Evolutionary conservation across 805 yeast species (phyloP).

Genomic region (Teunomyces atbi): DNA sequence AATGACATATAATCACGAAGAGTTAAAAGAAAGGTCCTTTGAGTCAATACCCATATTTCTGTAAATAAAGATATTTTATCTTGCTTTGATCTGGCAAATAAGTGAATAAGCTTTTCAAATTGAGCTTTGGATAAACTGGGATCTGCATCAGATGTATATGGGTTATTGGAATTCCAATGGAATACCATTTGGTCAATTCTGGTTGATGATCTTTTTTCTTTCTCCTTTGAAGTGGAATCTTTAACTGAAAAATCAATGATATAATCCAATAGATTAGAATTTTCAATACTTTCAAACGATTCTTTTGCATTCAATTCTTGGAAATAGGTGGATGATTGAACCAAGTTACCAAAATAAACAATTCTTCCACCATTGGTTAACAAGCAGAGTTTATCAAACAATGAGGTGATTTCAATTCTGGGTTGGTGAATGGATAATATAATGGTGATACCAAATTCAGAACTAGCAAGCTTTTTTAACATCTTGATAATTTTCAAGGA

Average conservation of each 20-base stretch:
- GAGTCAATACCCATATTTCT: conserved; percentile 19
- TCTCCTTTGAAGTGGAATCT: conserved; percentile 11
- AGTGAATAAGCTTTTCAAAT: background rate
- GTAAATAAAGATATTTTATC: conserved; percentile 17
- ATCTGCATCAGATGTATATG: background rate
- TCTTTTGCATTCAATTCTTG: conserved; percentile 4
- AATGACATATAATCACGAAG: conserved; percentile 20
- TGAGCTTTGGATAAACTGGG: background rate
- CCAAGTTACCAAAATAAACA: conserved; percentile 22
- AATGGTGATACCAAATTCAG: conserved; percentile 23
- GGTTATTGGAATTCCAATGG: conserved; percentile 7
- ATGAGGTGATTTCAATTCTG: conserved; percentile 19
- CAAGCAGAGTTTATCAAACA: conserved; percentile 25
- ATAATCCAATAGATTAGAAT: conserved; percentile 9
- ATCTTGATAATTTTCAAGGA: conserved; percentile 24
- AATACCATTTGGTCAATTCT: conserved; percentile 11
- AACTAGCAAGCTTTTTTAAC: conserved; percentile 20
- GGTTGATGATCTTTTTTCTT: conserved; percentile 7
- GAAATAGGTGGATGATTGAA: conserved; percentile 17
- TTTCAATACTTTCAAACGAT: background rate
- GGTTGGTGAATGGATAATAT: conserved; percentile 28
- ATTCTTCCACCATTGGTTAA: conserved; percentile 25
- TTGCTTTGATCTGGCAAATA: conserved; percentile 13
- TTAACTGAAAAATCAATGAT: conserved; percentile 15
- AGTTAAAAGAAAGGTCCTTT: conserved; percentile 18